Conservation (phyloP, 441 rosid species). For the Iberis amara region DNA sequence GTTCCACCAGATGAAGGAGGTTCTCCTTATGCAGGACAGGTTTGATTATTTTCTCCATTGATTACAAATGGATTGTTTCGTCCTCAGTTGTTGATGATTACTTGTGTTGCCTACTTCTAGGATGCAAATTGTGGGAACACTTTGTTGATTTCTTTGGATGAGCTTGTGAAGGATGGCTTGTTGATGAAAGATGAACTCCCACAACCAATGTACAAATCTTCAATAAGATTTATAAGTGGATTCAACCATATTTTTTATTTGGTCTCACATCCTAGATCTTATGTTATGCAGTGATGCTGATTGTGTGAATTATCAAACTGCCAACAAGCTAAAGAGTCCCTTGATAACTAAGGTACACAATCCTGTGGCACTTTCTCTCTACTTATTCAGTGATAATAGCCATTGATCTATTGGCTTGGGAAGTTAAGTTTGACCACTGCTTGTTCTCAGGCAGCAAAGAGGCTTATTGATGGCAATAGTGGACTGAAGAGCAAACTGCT, state of each 20-base stretch:
- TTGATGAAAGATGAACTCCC: constrained; percentile 68
- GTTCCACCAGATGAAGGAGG: constrained; percentile 87
- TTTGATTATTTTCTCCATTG: constrained; percentile 19
- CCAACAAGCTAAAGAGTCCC: constrained; percentile 60
- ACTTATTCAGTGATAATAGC: background rate
- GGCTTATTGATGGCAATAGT: constrained; percentile 56
- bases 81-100: background rate
- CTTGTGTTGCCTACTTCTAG: constrained; percentile 35
- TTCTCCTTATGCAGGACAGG: constrained; percentile 93
- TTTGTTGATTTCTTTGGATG: constrained; percentile 83
- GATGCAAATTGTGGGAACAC: constrained; percentile 96
- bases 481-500: constrained; percentile 59
- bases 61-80: background rate
- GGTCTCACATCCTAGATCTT: constrained; percentile 4
- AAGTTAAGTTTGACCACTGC: constrained; percentile 11
- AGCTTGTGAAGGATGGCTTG: constrained; percentile 84
- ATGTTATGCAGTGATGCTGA: constrained; percentile 47
- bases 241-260: background rate
- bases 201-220: constrained; percentile 47
- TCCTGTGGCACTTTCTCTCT: no score
- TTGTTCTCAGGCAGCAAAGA: constrained; percentile 70
- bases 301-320: constrained; percentile 54
- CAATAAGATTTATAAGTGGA: background rate
- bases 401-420: background rate
- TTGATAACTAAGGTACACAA: constrained; percentile 63